Percentiles rank a stretch among this genome's conserved stretches.
Evolutionary conservation across 1,284 basidiomycete genomes (phyloP).

Genomic region (Leccinum griseonigrum): DNA sequence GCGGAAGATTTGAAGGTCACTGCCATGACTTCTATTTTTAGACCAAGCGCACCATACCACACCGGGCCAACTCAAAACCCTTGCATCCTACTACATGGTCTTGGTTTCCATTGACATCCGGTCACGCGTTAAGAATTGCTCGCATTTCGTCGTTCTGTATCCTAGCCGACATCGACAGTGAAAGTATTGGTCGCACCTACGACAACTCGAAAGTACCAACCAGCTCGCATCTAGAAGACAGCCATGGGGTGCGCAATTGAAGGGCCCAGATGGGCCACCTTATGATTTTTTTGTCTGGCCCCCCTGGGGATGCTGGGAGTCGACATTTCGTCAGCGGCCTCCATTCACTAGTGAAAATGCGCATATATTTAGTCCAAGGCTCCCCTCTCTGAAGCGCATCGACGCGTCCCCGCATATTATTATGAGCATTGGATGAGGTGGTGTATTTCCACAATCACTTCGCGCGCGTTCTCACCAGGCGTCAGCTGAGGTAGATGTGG

Average conservation of each 20-base stretch:
- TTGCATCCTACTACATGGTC: no score
- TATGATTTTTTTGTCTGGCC: background rate
- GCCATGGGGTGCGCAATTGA: background rate
- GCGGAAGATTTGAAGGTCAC: no score
- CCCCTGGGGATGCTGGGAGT: background rate
- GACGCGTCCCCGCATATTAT: conserved; percentile 45
- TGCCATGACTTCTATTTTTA: no score
- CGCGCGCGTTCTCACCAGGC: background rate
- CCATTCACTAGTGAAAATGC: conserved; percentile 60
- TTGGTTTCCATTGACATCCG: no score
- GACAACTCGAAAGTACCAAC: background rate
- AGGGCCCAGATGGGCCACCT: background rate
- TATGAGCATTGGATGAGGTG: conserved; percentile 61
- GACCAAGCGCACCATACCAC: no score
- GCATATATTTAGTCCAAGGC: conserved; percentile 35
- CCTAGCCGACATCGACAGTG: no score
- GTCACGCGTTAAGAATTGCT: no score
- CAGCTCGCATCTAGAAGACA: background rate
- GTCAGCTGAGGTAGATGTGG: background rate
- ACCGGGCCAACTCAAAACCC: no score
- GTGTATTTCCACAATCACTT: conserved; percentile 33
- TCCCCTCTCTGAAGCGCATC: conserved; percentile 37
- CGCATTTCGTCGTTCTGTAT: no score
- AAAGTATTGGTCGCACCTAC: background rate
- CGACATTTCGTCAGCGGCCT: conserved; percentile 44